Conservation (phyloP, 1,284 basidiomycete species). For the Trichosporon ovoides region DNA sequence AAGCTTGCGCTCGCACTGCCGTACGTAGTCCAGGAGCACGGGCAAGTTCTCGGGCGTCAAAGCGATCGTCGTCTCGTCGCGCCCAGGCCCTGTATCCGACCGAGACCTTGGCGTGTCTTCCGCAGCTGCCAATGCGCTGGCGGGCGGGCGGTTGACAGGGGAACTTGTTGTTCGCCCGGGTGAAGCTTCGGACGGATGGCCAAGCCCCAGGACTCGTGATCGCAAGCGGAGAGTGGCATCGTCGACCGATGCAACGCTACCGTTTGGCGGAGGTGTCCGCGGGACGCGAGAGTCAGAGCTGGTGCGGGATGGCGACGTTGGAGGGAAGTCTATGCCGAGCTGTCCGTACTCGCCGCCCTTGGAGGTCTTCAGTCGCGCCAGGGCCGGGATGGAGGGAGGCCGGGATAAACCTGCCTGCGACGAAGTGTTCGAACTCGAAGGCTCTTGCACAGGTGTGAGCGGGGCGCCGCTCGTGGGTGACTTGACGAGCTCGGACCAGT, state of each 20-base stretch:
- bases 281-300: background rate
- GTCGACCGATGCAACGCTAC: background rate
- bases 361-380: slow-evolving; percentile 12
- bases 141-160: background rate
- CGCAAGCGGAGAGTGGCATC: slow-evolving; percentile 17
- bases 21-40: slow-evolving; percentile 37
- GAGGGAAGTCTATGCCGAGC: slow-evolving; percentile 11
- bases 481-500: slow-evolving; percentile 38
- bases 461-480: slow-evolving; percentile 10
- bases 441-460: slow-evolving; percentile 2
- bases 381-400: slow-evolving; percentile 12
- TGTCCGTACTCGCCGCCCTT: slow-evolving; percentile 7
- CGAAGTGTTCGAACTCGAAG: background rate
- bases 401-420: slow-evolving; percentile 2
- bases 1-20: slow-evolving; percentile 39
- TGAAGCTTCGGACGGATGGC: slow-evolving; percentile 15
- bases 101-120: slow-evolving; percentile 14
- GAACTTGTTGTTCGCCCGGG: slow-evolving; percentile 13
- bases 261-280: background rate
- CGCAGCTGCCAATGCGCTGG: background rate
- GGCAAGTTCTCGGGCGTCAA: slow-evolving; percentile 44
- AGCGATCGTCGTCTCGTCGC: slow-evolving; percentile 26
- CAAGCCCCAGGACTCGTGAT: slow-evolving; percentile 16
- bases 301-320: slow-evolving; percentile 2
- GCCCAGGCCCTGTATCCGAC: slow-evolving; percentile 8